A percentile compares a stretch with the other conserved stretches of the same genome.
These are phyloP conservation scores for Apiotrichum montevideense DNA, from an alignment of 1,284 basidiomycete species.

Conservation along the genomic window DNA sequence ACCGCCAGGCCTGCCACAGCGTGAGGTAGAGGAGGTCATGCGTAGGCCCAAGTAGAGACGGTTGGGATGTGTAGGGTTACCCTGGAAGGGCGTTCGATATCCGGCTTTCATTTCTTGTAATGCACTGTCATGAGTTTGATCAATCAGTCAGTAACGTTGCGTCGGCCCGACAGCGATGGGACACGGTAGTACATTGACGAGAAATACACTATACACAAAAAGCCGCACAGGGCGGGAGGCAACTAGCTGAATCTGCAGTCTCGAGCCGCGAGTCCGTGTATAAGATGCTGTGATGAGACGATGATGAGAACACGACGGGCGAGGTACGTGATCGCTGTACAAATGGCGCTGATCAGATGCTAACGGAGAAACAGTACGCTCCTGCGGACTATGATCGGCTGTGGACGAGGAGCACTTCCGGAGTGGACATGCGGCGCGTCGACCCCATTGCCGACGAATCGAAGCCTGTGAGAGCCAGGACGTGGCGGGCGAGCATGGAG, in stretches of 20 bases:
- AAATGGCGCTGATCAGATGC: too few species aligned
- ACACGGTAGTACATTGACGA: too few species aligned
- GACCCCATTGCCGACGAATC: neutral
- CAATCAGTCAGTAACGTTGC: too few species aligned
- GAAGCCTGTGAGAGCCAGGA: constrained; percentile 14
- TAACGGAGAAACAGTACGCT: too few species aligned
- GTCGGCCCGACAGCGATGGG: too few species aligned
- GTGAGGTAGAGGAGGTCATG: constrained; percentile 19
- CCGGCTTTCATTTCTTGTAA: neutral
- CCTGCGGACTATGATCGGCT: neutral
- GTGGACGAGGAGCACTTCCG: constrained; percentile 12
- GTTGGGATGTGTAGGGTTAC: neutral
- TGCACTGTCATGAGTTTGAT: neutral
- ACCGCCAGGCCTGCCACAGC: constrained; percentile 7
- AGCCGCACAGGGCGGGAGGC: too few species aligned
- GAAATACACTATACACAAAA: too few species aligned
- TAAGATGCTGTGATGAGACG: too few species aligned
- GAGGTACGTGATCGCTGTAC: too few species aligned
- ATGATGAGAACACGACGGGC: too few species aligned
- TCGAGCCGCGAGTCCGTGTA: too few species aligned
- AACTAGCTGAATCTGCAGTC: too few species aligned
- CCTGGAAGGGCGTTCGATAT: neutral
- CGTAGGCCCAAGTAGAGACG: constrained; percentile 12
- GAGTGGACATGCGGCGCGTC: constrained; percentile 12
- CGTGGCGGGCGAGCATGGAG: constrained; percentile 6